Percentiles rank a stretch among this genome's conserved stretches.
Conservation (phyloP, 371 early-diverging fungal species). For the Mortierella sp. region DNA sequence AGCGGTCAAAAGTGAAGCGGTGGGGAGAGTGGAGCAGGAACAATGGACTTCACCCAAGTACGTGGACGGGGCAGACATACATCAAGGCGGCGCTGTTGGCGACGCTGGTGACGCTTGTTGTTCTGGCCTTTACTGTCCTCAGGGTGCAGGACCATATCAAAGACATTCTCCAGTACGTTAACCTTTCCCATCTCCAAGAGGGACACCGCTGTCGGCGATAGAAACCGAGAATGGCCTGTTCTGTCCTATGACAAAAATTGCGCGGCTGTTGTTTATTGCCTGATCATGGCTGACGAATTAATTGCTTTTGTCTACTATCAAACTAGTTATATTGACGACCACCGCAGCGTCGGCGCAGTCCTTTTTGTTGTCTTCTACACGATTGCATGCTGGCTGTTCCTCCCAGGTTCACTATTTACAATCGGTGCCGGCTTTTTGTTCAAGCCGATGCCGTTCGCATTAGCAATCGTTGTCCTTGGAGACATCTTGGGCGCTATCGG, state of each 20-base stretch:
- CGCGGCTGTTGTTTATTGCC: too few species aligned
- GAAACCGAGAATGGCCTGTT: too few species aligned
- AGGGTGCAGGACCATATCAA: constrained; percentile 59
- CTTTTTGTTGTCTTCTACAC: constrained; percentile 53
- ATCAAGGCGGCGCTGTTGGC: constrained; percentile 25
- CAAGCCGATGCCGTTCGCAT: constrained; percentile 56
- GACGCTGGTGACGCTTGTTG: constrained; percentile 23
- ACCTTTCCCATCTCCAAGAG: too few species aligned
- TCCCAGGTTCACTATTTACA: constrained; percentile 59
- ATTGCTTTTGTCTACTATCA: not conserved
- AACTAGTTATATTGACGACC: constrained; percentile 50
- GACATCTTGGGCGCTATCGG: constrained; percentile 56
- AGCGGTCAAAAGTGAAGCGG: not conserved
- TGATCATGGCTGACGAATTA: not conserved
- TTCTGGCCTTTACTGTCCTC: constrained; percentile 48
- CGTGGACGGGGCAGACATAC: constrained; percentile 44
- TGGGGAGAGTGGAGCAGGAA: constrained; percentile 39
- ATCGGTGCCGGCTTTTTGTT: constrained; percentile 61
- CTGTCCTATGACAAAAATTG: too few species aligned
- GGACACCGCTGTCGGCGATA: too few species aligned
- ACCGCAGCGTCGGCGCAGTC: constrained; percentile 47
- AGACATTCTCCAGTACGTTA: constrained; percentile 45
- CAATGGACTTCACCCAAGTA: constrained; percentile 44
- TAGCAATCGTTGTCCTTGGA: constrained; percentile 49
- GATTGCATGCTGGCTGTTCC: constrained; percentile 55